Evolutionary conservation across 1,284 basidiomycete species (phyloP).

Genomic region (Microbotryum lychnidis-dioicae): DNA sequence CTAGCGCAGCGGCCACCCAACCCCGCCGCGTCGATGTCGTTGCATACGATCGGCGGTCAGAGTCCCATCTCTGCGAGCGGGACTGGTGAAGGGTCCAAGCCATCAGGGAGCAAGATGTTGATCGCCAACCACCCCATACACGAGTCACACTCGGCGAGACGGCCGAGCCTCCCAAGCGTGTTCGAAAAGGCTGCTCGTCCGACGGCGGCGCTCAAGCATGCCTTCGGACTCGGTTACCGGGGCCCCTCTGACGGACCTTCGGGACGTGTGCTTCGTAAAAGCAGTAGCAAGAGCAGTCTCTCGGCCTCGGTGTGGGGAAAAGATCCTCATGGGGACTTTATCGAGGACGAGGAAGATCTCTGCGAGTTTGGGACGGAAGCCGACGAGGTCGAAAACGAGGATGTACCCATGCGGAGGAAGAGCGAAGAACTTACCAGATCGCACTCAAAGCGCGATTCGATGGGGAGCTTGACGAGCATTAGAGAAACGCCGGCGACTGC

Average conservation of each 20-base stretch:
- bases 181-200: conserved; percentile 35
- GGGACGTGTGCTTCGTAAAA: background rate
- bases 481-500: conserved; percentile 10
- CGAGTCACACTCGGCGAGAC: background rate
- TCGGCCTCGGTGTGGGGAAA: background rate
- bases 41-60: background rate
- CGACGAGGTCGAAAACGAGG: conserved; percentile 9
- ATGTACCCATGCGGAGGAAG: conserved; percentile 5
- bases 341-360: background rate
- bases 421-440: conserved; percentile 14
- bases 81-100: background rate
- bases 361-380: conserved; percentile 2
- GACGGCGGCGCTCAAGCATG: conserved; percentile 18
- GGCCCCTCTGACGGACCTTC: background rate
- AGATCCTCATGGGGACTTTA: background rate
- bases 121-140: too few species aligned
- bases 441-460: conserved; percentile 6
- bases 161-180: conserved; percentile 32
- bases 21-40: too few species aligned
- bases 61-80: background rate
- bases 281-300: background rate
- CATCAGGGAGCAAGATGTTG: background rate
- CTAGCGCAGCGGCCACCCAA: too few species aligned
- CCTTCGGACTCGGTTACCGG: conserved; percentile 12
- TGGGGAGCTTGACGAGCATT: conserved; percentile 2